These are phyloP conservation scores for Coleophoma eucalyptorum DNA, from an alignment of 2,329 filamentous ascomycete genomes.

Conservation along the genomic window DNA sequence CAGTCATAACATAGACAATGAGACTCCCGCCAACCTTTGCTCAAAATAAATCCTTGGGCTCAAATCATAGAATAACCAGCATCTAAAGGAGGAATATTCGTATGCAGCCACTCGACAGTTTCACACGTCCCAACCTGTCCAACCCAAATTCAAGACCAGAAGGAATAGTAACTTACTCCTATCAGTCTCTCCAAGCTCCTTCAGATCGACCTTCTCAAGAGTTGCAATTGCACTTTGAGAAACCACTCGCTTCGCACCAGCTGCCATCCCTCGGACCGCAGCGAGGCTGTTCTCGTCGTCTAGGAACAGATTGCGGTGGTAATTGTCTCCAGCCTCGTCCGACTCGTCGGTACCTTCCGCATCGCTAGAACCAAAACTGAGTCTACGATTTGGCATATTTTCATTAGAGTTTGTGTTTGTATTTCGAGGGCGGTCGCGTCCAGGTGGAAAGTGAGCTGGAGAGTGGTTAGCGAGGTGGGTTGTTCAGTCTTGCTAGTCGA, in stretches of 20 bases:
- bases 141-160: no score
- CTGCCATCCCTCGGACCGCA: constrained; percentile 16
- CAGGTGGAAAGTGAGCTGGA: neutral
- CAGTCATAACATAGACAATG: no score
- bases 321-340: constrained; percentile 3
- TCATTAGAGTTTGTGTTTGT: neutral
- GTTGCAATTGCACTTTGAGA: constrained; percentile 23
- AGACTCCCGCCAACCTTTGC: no score
- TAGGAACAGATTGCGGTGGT: constrained; percentile 4
- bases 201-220: constrained; percentile 22
- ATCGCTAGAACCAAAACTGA: constrained; percentile 4
- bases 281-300: constrained; percentile 18
- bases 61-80: neutral
- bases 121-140: no score
- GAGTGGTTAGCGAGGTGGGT: neutral
- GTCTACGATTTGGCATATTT: neutral
- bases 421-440: neutral
- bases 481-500: neutral
- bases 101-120: no score
- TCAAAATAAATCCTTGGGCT: no score
- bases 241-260: constrained; percentile 18
- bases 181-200: constrained; percentile 20
- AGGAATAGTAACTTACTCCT: constrained; percentile 18
- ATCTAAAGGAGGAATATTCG: neutral
- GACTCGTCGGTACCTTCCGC: constrained; percentile 8